Evolutionary conservation across 1,284 basidiomycete species (phyloP).

Genomic region (Cryptococcus sp.): DNA sequence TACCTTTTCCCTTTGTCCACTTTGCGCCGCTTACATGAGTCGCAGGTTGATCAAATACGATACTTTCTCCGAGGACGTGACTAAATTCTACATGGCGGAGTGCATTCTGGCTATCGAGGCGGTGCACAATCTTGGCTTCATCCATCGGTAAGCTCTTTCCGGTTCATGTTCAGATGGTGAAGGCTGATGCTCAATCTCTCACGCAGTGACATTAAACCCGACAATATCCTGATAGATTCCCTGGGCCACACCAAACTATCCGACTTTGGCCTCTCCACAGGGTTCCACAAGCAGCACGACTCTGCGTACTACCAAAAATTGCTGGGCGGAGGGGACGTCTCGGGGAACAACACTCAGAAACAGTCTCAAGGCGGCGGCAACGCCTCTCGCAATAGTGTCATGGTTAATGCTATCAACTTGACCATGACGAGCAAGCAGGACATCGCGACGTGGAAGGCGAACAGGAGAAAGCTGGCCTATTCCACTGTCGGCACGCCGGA

Average conservation of each 20-base stretch:
- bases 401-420: slow-evolving; percentile 92
- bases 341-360: slow-evolving; percentile 18
- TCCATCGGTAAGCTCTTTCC: slow-evolving; percentile 73
- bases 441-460: slow-evolving; percentile 99
- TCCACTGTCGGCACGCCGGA: slow-evolving; percentile 98
- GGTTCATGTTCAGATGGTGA: background rate
- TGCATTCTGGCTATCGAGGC: slow-evolving; percentile 97
- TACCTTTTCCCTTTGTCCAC: background rate
- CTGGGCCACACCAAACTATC: slow-evolving; percentile 93
- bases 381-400: slow-evolving; percentile 79
- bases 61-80: slow-evolving; percentile 97
- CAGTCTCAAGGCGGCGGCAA: slow-evolving; percentile 12
- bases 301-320: slow-evolving; percentile 92
- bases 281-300: slow-evolving; percentile 93
- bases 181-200: slow-evolving; percentile 6
- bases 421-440: slow-evolving; percentile 91
- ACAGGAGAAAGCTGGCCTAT: slow-evolving; percentile 93
- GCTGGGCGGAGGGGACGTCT: slow-evolving; percentile 63
- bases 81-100: slow-evolving; percentile 98
- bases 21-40: background rate
- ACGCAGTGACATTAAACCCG: slow-evolving; percentile 88
- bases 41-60: slow-evolving; percentile 98
- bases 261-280: slow-evolving; percentile 92
- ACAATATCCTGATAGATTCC: slow-evolving; percentile 96
- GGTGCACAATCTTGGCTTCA: slow-evolving; percentile 98